These are phyloP conservation scores for Wallemia ichthyophaga DNA, from an alignment of 1,284 basidiomycete genomes.

Conservation along the genomic window DNA sequence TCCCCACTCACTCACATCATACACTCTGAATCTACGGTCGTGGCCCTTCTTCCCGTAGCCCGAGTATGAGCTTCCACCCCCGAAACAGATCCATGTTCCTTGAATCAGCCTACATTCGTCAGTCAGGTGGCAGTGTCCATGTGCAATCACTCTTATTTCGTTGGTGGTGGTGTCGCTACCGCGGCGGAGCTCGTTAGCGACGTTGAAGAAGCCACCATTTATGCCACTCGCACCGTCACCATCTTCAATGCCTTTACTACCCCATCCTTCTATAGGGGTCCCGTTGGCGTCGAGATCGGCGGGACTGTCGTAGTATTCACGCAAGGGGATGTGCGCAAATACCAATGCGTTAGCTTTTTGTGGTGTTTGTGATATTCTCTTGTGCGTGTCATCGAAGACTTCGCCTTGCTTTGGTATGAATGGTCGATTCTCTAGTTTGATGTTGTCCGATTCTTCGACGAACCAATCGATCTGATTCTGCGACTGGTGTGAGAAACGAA, in stretches of 20 bases:
- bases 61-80: slow-evolving; percentile 65
- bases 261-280: not conserved
- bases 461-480: not conserved
- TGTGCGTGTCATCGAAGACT: not conserved
- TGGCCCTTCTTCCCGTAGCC: slow-evolving; percentile 50
- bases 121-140: slow-evolving; percentile 13
- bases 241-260: not conserved
- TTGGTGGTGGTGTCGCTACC: not conserved
- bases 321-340: slow-evolving; percentile 12
- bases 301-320: slow-evolving; percentile 4
- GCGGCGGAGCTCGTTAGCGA: not conserved
- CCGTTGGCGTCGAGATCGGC: not conserved
- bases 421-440: not conserved
- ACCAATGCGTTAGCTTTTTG: slow-evolving; percentile 3
- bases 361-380: not conserved
- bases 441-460: not conserved
- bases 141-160: slow-evolving; percentile 24
- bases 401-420: not conserved
- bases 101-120: slow-evolving; percentile 23
- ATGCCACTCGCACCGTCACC: not conserved
- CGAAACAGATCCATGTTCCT: slow-evolving; percentile 80
- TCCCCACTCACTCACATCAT: slow-evolving; percentile 54
- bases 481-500: not conserved
- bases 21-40: slow-evolving; percentile 62
- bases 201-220: not conserved